These are phyloP conservation scores for Amaranthus palmeri DNA, from an alignment of 148 eudicot genomes.

Conservation along the genomic window DNA sequence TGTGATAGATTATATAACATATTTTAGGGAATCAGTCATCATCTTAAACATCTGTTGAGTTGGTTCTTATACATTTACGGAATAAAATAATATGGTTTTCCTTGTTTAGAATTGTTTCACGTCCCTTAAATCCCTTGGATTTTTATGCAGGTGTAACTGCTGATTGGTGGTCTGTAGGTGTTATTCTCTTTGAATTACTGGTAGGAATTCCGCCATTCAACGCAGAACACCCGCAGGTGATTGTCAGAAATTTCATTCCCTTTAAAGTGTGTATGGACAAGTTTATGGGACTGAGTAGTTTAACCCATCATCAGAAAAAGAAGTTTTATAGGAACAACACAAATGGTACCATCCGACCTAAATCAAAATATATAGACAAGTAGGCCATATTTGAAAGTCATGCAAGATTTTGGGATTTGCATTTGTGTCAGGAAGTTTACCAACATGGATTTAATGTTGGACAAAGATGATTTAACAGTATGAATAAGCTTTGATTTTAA, in stretches of 20 bases:
- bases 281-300: not conserved
- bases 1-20: not conserved
- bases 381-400: no score
- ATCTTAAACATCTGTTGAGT: not conserved
- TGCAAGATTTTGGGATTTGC: no score
- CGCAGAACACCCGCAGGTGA: slow-evolving; percentile 92
- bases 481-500: no score
- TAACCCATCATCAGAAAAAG: not conserved
- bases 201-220: slow-evolving; percentile 98
- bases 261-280: not conserved
- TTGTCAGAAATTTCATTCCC: not conserved
- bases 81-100: not conserved
- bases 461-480: no score
- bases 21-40: not conserved
- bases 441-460: no score
- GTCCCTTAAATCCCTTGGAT: slow-evolving; percentile 15
- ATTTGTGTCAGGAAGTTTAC: no score
- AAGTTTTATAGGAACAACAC: no score
- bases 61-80: not conserved
- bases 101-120: slow-evolving; percentile 12
- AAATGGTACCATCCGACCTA: no score
- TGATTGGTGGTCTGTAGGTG: slow-evolving; percentile 99
- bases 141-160: slow-evolving; percentile 72
- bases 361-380: no score
- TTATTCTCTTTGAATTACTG: slow-evolving; percentile 90